These are phyloP conservation scores for Bacterosira constricta DNA, from an alignment of 108 stramenopile species.

Conservation along the genomic window DNA sequence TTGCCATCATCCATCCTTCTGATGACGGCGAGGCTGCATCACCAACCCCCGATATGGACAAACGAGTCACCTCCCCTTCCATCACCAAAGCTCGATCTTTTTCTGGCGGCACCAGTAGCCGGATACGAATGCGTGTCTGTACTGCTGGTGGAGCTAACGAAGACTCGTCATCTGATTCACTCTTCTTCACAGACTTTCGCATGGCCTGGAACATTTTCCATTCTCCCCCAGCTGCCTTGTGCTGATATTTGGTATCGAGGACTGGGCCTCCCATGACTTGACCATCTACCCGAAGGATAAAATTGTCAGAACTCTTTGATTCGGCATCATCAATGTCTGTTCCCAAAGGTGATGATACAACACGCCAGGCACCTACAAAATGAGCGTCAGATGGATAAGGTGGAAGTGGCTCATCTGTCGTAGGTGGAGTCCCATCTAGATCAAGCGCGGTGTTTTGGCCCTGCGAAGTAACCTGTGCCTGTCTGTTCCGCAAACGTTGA, in stretches of 20 bases:
- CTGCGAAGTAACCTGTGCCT: conserved; percentile 29
- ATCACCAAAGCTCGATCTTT: conserved; percentile 75
- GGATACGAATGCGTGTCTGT: conserved; percentile 63
- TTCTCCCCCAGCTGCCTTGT: conserved; percentile 80
- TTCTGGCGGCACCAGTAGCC: conserved; percentile 79
- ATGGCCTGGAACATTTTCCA: conserved; percentile 72
- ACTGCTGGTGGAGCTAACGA: conserved; percentile 4
- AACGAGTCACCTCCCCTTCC: conserved; percentile 65
- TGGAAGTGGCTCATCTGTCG: conserved; percentile 42
- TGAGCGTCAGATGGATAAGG: conserved; percentile 73
- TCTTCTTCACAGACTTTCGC: conserved; percentile 12
- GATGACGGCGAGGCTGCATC: conserved; percentile 28
- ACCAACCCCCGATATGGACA: conserved; percentile 18
- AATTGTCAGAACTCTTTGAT: conserved; percentile 58
- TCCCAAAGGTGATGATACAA: conserved; percentile 71
- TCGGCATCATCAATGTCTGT: conserved; percentile 24
- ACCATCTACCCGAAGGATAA: conserved; percentile 77
- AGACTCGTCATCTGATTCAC: conserved; percentile 18
- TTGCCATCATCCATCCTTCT: conserved; percentile 26
- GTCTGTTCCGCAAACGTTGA: conserved; percentile 51
- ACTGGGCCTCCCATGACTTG: conserved; percentile 77
- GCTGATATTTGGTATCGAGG: conserved; percentile 64
- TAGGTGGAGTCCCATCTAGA: conserved; percentile 21
- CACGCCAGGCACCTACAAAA: conserved; percentile 75
- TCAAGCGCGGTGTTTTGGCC: conserved; percentile 33